A percentile compares a stretch with the other conserved stretches of the same genome.
These are phyloP conservation scores for Emergomyces africanus DNA, from an alignment of 2,329 filamentous ascomycete genomes.

Conservation along the genomic window DNA sequence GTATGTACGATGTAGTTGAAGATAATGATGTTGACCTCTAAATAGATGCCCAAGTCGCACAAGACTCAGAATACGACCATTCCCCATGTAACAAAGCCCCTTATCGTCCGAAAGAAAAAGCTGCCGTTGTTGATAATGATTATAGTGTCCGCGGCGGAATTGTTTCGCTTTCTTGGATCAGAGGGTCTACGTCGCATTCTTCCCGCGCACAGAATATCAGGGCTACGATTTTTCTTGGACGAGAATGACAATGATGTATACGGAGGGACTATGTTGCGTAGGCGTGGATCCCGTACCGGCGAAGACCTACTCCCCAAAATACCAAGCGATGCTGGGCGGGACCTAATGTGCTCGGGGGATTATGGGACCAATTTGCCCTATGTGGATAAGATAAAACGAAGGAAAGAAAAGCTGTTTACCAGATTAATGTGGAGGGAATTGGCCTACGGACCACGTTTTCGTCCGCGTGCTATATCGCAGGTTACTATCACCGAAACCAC, in stretches of 20 bases:
- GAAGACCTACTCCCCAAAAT: constrained; percentile 61
- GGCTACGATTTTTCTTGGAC: constrained; percentile 19
- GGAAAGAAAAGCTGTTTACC: constrained; percentile 49
- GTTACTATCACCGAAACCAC: constrained; percentile 26
- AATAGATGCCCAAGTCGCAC: not conserved
- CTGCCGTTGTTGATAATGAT: not conserved
- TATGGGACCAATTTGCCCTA: constrained; percentile 60
- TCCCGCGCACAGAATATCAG: constrained; percentile 20
- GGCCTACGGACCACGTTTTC: constrained; percentile 48
- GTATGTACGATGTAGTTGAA: not conserved
- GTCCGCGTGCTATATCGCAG: constrained; percentile 58
- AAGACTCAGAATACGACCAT: not conserved
- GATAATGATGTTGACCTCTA: not conserved
- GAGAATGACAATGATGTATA: constrained; percentile 17
- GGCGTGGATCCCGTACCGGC: constrained; percentile 33
- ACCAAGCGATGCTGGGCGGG: constrained; percentile 61
- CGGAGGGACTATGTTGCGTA: constrained; percentile 23
- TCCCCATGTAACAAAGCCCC: not conserved
- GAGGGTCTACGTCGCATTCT: constrained; percentile 43
- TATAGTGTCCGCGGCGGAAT: constrained; percentile 28
- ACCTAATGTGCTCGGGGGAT: constrained; percentile 67
- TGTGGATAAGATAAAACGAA: constrained; percentile 39
- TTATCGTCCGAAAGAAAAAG: not conserved
- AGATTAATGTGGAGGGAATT: constrained; percentile 72
- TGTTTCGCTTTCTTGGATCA: constrained; percentile 43